These are phyloP conservation scores for Pseudofabraea citricarpa DNA, from an alignment of 2,329 filamentous ascomycete species.

Conservation along the genomic window DNA sequence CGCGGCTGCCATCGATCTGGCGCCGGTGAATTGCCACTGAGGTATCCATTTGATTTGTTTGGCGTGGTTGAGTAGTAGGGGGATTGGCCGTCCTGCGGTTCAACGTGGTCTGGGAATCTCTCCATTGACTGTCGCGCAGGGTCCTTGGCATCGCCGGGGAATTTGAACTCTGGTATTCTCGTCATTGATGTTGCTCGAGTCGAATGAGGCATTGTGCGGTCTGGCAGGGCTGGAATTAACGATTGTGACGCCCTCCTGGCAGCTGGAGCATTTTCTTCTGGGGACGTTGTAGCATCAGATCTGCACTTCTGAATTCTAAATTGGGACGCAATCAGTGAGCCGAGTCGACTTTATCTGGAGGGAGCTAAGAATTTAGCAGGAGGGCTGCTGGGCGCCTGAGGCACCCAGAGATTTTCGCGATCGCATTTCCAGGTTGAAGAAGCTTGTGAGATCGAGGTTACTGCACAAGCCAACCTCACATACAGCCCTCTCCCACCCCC, in stretches of 20 bases:
- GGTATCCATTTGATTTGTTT: constrained; percentile 18
- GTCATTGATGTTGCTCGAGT: constrained; percentile 32
- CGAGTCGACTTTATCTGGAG: constrained; percentile 1
- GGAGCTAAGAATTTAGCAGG: too few species aligned
- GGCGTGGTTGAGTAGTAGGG: constrained; percentile 14
- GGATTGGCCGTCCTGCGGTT: constrained; percentile 26
- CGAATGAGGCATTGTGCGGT: constrained; percentile 38
- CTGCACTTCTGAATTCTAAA: constrained; percentile 1
- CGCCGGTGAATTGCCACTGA: constrained; percentile 24
- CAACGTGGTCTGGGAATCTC: constrained; percentile 53
- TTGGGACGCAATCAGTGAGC: background rate
- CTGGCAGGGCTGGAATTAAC: constrained; percentile 9
- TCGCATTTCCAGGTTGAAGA: too few species aligned
- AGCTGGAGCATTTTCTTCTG: constrained; percentile 8
- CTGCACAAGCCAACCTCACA: too few species aligned
- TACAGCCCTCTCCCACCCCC: too few species aligned
- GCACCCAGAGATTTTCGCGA: too few species aligned
- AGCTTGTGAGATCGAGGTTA: too few species aligned
- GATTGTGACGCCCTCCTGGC: constrained; percentile 8
- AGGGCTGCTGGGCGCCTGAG: too few species aligned
- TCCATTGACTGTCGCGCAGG: constrained; percentile 37
- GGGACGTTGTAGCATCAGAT: background rate
- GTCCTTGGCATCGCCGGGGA: constrained; percentile 21
- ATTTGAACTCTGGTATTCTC: constrained; percentile 26
- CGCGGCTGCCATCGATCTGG: constrained; percentile 58